These are phyloP conservation scores for Pezicula neosporulosa DNA, from an alignment of 2,329 filamentous ascomycete genomes.

Conservation along the genomic window DNA sequence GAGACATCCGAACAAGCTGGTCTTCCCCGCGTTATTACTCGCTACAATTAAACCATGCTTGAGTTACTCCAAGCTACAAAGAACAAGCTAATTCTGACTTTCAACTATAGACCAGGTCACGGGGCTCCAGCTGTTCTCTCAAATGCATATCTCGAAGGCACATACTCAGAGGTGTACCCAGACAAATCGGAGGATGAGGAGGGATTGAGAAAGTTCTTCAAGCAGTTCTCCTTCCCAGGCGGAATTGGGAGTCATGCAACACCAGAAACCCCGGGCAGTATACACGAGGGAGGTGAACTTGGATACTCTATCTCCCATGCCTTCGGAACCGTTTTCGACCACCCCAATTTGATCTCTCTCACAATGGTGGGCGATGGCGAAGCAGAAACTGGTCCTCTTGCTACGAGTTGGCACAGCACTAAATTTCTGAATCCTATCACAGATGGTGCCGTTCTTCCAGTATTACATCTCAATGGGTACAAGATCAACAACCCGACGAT, in stretches of 20 bases:
- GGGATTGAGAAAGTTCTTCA: conserved; percentile 75
- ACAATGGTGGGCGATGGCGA: conserved; percentile 81
- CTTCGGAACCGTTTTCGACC: conserved; percentile 73
- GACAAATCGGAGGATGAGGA: conserved; percentile 66
- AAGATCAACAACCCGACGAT: conserved; percentile 82
- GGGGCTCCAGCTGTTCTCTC: conserved; percentile 74
- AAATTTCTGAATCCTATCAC: conserved; percentile 79
- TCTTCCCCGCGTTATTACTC: conserved; percentile 55
- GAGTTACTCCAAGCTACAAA: no score
- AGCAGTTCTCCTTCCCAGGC: conserved; percentile 78
- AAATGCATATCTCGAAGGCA: conserved; percentile 73
- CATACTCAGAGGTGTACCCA: conserved; percentile 75
- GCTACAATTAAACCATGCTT: no score
- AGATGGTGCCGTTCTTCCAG: conserved; percentile 73
- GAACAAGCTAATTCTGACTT: no score
- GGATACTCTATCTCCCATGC: conserved; percentile 80
- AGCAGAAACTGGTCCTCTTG: conserved; percentile 75
- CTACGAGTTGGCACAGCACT: conserved; percentile 77
- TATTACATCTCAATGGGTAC: conserved; percentile 79
- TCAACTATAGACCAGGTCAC: conserved; percentile 35
- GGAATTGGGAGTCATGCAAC: conserved; percentile 77
- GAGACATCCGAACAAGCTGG: no score
- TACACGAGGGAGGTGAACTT: conserved; percentile 78
- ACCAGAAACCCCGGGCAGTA: conserved; percentile 72
- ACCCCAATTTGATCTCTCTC: conserved; percentile 70